These are phyloP conservation scores for Monilinia vaccinii-corymbosi DNA, from an alignment of 2,329 filamentous ascomycete species.

Conservation along the genomic window DNA sequence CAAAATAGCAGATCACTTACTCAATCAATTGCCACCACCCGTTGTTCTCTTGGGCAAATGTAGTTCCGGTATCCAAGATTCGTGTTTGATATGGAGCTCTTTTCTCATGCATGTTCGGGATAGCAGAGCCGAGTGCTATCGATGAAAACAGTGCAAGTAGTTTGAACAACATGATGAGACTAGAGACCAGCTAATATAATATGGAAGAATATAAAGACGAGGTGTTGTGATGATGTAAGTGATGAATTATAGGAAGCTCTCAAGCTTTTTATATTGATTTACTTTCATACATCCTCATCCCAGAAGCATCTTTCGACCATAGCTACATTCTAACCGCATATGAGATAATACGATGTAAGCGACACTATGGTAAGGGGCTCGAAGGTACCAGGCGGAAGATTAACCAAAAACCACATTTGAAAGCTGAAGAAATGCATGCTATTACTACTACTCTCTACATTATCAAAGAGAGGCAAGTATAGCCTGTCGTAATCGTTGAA, in stretches of 20 bases:
- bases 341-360: background rate
- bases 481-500: background rate
- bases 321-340: background rate
- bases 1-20: background rate
- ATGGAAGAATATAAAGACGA: background rate
- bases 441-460: background rate
- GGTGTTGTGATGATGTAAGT: background rate
- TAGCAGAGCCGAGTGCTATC: background rate
- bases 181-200: background rate
- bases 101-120: background rate
- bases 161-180: background rate
- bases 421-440: background rate
- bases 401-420: background rate
- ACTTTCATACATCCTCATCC: background rate
- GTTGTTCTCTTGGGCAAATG: conserved; percentile 7
- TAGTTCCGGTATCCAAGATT: conserved; percentile 1
- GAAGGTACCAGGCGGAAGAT: background rate
- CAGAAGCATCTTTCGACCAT: background rate
- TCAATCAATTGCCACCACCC: conserved; percentile 11
- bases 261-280: background rate
- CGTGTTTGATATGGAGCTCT: conserved; percentile 5
- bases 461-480: background rate
- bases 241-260: background rate
- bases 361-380: background rate
- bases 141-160: background rate